Evolutionary conservation across 495 filamentous ascomycete genomes (phyloP).

Genomic region (Xylaria curta): DNA sequence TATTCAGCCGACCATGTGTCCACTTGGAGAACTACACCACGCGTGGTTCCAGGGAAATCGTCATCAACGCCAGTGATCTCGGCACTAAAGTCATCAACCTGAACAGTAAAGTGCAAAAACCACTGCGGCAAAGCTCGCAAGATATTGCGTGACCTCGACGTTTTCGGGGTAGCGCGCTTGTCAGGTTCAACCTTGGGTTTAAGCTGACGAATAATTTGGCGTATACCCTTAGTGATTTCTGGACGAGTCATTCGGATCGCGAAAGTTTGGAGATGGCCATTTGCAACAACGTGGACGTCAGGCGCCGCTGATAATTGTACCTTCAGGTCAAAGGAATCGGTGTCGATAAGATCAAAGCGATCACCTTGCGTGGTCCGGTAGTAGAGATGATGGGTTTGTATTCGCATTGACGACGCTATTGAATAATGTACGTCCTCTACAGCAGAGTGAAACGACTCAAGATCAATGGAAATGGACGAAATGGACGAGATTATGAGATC

Average conservation of each 20-base stretch:
- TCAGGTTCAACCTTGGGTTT: slow-evolving; percentile 65
- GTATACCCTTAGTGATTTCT: slow-evolving; percentile 90
- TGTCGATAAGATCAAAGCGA: slow-evolving; percentile 84
- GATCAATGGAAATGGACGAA: slow-evolving; percentile 88
- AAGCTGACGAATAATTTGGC: slow-evolving; percentile 86
- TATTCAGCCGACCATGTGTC: slow-evolving; percentile 94
- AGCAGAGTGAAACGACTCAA: slow-evolving; percentile 91
- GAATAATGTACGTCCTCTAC: slow-evolving; percentile 87
- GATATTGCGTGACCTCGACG: slow-evolving; percentile 63
- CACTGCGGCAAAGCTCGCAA: slow-evolving; percentile 80
- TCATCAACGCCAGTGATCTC: slow-evolving; percentile 90
- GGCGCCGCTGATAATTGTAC: slow-evolving; percentile 83
- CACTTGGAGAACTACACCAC: slow-evolving; percentile 83
- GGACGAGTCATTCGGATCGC: slow-evolving; percentile 87
- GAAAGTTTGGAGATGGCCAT: slow-evolving; percentile 82
- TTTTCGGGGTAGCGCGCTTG: slow-evolving; percentile 59
- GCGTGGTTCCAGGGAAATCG: slow-evolving; percentile 75
- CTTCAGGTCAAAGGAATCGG: slow-evolving; percentile 85
- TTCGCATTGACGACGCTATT: slow-evolving; percentile 77
- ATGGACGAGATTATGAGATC: slow-evolving; percentile 94
- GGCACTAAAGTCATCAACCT: slow-evolving; percentile 85
- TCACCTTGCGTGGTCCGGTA: slow-evolving; percentile 86
- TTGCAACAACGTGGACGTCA: slow-evolving; percentile 80
- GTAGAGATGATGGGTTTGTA: slow-evolving; percentile 90
- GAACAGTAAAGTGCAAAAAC: slow-evolving; percentile 82